A percentile compares a stretch with the other conserved stretches of the same genome.
These are phyloP conservation scores for Termitomyces sp. DNA, from an alignment of 768 basidiomycete species.

Conservation along the genomic window DNA sequence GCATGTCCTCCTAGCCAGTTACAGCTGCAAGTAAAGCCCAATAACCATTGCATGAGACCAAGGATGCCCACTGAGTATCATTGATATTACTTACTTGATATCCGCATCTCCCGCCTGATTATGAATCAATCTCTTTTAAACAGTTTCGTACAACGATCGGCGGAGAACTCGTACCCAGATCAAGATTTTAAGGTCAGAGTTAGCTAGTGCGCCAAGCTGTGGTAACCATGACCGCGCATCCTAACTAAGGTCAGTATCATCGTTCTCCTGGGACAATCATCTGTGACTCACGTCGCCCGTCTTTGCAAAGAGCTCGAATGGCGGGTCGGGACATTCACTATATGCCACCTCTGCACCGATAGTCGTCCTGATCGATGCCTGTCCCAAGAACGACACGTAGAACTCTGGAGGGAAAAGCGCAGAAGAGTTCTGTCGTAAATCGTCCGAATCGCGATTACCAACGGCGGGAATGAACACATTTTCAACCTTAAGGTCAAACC, in stretches of 20 bases:
- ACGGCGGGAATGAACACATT: slow-evolving; percentile 52
- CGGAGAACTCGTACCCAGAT: slow-evolving; percentile 46
- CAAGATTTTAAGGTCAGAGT: slow-evolving; percentile 40
- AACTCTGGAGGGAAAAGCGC: slow-evolving; percentile 56
- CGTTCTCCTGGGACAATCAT: slow-evolving; percentile 38
- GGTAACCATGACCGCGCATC: slow-evolving; percentile 57
- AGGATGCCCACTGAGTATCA: slow-evolving; percentile 35
- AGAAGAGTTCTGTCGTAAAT: slow-evolving; percentile 55
- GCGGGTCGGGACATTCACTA: slow-evolving; percentile 45
- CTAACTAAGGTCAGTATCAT: slow-evolving; percentile 24
- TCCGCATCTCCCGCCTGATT: slow-evolving; percentile 46
- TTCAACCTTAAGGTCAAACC: slow-evolving; percentile 29
- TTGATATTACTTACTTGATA: slow-evolving; percentile 40
- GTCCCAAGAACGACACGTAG: slow-evolving; percentile 46
- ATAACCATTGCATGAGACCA: slow-evolving; percentile 38
- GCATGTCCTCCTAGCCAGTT: slow-evolving; percentile 48
- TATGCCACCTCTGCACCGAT: slow-evolving; percentile 49
- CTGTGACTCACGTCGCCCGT: slow-evolving; percentile 54
- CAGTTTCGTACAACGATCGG: neutral
- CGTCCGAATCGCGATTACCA: slow-evolving; percentile 51
- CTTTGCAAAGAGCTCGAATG: slow-evolving; percentile 37
- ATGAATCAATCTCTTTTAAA: slow-evolving; percentile 21
- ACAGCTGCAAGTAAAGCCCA: slow-evolving; percentile 28
- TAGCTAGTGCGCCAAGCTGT: slow-evolving; percentile 44
- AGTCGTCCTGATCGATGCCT: slow-evolving; percentile 28